Evolutionary conservation across 2,329 filamentous ascomycete genomes (phyloP), one percentile per base, ranked within the genome.

Genomic region (Claviceps spartinae): DNA sequence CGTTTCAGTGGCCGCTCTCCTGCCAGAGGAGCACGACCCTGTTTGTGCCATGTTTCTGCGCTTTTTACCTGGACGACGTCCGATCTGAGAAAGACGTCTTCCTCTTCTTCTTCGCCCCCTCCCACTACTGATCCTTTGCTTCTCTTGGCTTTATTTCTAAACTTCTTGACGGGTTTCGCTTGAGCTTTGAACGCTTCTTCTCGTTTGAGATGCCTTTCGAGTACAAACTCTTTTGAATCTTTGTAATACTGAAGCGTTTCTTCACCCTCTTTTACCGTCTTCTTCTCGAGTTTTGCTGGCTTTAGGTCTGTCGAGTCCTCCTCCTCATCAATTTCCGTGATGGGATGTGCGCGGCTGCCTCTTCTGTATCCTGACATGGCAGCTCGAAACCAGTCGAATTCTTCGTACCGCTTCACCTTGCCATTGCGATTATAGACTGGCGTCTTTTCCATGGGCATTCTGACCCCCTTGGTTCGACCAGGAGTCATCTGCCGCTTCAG

Each of bases 21-120:
- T 0, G 74, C 62, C 26, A 79, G 76, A 3, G 93, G 82, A 26
- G 82, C 84, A 11, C 91, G 80, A 0, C 93, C 93, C 72, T 96
- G 91, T 65, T 96, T 96, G 65, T 97, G 93, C 93, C 93, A 98
- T 1, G 88, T 95, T 65, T 98, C 93, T 1, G 86, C 85, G 30
- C 88, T 94, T 66, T 95, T 90, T 65, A 94, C 95, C 41, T 78
- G 75, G 2, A 90, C 81, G 0, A 97, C 81, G 58, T 97, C 90
- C 50, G 79, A 77, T 37, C 91, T 82, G 1, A 76, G 76, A 63
- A 82, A 97, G 0, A 97, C 88, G 1, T 87, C 82, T 63, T 95
- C 88, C 54, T 86, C 79, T 44, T 86, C 79, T 45, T 84, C 85
- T 2, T 47, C 22, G 3, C 4, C 42, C 7, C 16, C 43, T 45